Evolutionary conservation across 805 yeast species (phyloP).

Genomic region (Candida loeiensis): DNA sequence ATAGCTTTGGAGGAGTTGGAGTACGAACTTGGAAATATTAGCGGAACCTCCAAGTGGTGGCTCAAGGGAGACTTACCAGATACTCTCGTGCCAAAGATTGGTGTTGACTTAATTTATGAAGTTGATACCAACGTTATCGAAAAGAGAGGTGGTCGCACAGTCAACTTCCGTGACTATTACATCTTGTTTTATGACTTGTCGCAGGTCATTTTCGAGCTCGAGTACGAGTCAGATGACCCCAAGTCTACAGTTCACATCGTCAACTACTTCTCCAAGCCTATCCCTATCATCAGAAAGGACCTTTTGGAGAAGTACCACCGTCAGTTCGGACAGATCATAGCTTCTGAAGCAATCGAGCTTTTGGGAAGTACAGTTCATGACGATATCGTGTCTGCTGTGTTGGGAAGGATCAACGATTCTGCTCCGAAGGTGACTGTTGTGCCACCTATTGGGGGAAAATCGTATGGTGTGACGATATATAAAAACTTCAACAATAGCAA

Average conservation of each 20-base stretch:
- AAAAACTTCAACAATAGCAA: slow-evolving; percentile 38
- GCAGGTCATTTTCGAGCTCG: slow-evolving; percentile 56
- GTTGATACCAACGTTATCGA: slow-evolving; percentile 53
- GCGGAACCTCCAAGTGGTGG: slow-evolving; percentile 61
- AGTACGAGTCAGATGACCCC: slow-evolving; percentile 55
- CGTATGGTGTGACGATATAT: slow-evolving; percentile 73
- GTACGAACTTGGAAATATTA: slow-evolving; percentile 27
- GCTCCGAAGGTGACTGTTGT: slow-evolving; percentile 26
- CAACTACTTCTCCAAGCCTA: slow-evolving; percentile 27
- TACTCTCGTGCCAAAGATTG: slow-evolving; percentile 35
- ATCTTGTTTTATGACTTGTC: slow-evolving; percentile 71
- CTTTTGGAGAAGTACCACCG: slow-evolving; percentile 48
- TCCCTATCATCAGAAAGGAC: slow-evolving; percentile 47
- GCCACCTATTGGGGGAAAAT: slow-evolving; percentile 59
- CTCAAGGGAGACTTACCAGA: slow-evolving; percentile 55
- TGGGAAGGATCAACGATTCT: slow-evolving; percentile 15
- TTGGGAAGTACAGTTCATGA: slow-evolving; percentile 34
- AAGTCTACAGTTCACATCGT: slow-evolving; percentile 40
- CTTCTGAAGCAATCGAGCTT: slow-evolving; percentile 28
- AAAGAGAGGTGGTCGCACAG: slow-evolving; percentile 54
- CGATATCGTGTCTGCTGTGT: slow-evolving; percentile 22
- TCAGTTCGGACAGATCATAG: slow-evolving; percentile 50
- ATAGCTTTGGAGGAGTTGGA: slow-evolving; percentile 21
- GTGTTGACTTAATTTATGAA: slow-evolving; percentile 57
- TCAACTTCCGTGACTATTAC: slow-evolving; percentile 61